Evolutionary conservation across 805 yeast species (phyloP), one percentile per base, ranked within the genome.

Genomic region (Ogataea paraovalis): DNA sequence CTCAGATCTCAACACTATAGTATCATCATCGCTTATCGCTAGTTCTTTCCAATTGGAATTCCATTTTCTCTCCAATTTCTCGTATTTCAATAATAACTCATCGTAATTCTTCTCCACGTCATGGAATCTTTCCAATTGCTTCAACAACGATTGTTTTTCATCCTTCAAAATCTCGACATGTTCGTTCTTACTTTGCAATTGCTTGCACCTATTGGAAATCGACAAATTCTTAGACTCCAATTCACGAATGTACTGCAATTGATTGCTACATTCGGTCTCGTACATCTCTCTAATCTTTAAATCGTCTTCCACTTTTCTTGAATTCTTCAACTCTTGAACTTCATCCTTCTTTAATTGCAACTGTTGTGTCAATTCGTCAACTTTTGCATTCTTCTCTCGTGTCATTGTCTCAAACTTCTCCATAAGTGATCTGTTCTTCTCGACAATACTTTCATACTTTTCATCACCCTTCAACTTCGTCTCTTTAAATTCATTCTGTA

Each of bases 91-190:
- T 53, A 80, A 80, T 22, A 79, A 57, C 4, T 74, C 73, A 33
- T 76, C 73, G 16, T 69, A 68, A 39, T 72, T 70, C 38, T 70
- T 72, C 49, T 79, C 76, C 3, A 77, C 54, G 1, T 59, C 61
- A 25, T 75, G 77, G 40, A 76, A 58, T 9, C 57, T 53, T 2
- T 56, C 47, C 18, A 81, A 40, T 49, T 73, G 74, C 18, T 67
- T 62, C 20, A 63, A 58, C 30, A 83, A 60, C 0, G 74, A 55
- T 0, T 59, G 51, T 46, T 78, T 81, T 50, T 83, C 85, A 51
- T 79, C 83, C 53, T 74, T 78, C 30, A 83, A 64, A 9, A 83
- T 57, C 54, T 79, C 85, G 5, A 65, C 61, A 22, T 76, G 73
- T 25, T 65, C 62, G 50, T 78, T 69, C 49, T 72, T 71, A 50